phyloP scores from a whole-genome alignment of 768 basidiomycete genomes.

The Gloeopeniophorella convolvens region DNA sequence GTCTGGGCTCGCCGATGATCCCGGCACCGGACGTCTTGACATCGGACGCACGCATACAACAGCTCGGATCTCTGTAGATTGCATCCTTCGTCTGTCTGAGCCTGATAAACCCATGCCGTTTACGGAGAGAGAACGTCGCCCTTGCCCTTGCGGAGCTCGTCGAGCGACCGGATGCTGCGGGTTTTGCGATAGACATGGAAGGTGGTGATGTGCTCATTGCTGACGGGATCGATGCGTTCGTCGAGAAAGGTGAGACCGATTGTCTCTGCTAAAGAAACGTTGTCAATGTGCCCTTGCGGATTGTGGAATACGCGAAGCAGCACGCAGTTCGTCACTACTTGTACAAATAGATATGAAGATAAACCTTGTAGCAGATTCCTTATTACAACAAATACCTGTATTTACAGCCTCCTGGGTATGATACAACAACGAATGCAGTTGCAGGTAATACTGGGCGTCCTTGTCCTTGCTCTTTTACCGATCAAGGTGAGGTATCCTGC shows the following conservation, averaged over 20 bases:
- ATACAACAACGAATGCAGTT: too few relatives aligned
- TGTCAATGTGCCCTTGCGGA: too few relatives aligned
- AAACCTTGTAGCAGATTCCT: too few relatives aligned
- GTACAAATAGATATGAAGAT: too few relatives aligned
- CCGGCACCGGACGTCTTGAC: constrained; percentile 43
- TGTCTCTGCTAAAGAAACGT: constrained; percentile 15
- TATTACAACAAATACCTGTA: too few relatives aligned
- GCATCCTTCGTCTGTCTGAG: background rate
- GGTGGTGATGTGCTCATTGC: constrained; percentile 44
- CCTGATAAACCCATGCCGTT: too few relatives aligned
- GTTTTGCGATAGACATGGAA: constrained; percentile 54
- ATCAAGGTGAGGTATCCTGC: background rate
- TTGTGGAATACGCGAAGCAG: too few relatives aligned
- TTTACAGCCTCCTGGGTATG: too few relatives aligned
- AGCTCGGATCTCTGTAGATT: constrained; percentile 41
- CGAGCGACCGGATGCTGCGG: constrained; percentile 46
- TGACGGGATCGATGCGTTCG: constrained; percentile 42
- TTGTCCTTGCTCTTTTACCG: background rate
- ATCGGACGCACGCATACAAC: constrained; percentile 51
- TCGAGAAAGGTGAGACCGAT: constrained; percentile 43
- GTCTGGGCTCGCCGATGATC: constrained; percentile 45
- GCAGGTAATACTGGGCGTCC: too few relatives aligned
- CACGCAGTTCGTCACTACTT: too few relatives aligned
- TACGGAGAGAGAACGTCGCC: constrained; percentile 59
- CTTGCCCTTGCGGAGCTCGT: constrained; percentile 39